Conservation (phyloP, 495 filamentous ascomycete species). For the Monascus purpureus region DNA sequence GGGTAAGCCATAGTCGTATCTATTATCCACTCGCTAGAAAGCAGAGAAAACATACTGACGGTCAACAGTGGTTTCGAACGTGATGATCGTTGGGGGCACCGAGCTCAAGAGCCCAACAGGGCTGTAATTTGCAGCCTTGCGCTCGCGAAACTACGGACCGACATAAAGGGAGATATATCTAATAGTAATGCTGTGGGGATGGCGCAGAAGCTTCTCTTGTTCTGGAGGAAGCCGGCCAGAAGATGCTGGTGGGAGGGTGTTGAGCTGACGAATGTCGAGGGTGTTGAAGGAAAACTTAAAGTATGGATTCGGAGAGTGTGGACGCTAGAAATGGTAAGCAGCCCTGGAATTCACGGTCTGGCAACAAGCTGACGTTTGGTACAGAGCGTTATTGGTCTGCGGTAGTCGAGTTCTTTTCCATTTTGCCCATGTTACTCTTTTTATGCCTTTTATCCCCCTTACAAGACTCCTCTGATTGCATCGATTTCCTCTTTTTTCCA, state of each 20-base stretch:
- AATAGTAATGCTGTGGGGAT: conserved; percentile 82
- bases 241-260: conserved; percentile 99
- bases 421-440: conserved; percentile 2
- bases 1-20: conserved; percentile 49
- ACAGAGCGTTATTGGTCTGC: conserved; percentile 76
- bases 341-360: not conserved
- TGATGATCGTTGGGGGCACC: conserved; percentile 90
- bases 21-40: conserved; percentile 3
- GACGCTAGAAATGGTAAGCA: conserved; percentile 90
- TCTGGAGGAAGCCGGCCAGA: conserved; percentile 94
- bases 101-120: conserved; percentile 91
- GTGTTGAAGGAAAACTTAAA: conserved; percentile 82
- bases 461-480: conserved; percentile 4
- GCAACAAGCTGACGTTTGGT: conserved; percentile 12
- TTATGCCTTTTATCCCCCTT: conserved; percentile 8
- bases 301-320: conserved; percentile 97
- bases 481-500: conserved; percentile 4
- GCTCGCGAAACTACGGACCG: conserved; percentile 80
- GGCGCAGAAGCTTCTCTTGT: conserved; percentile 95
- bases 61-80: conserved; percentile 76
- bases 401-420: conserved; percentile 31
- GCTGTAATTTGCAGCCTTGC: conserved; percentile 96
- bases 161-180: conserved; percentile 67
- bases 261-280: conserved; percentile 81
- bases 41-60: too few relatives aligned